These are phyloP conservation scores for Leishmania braziliensis DNA, from an alignment of 208 protist genomes.

Conservation along the genomic window DNA sequence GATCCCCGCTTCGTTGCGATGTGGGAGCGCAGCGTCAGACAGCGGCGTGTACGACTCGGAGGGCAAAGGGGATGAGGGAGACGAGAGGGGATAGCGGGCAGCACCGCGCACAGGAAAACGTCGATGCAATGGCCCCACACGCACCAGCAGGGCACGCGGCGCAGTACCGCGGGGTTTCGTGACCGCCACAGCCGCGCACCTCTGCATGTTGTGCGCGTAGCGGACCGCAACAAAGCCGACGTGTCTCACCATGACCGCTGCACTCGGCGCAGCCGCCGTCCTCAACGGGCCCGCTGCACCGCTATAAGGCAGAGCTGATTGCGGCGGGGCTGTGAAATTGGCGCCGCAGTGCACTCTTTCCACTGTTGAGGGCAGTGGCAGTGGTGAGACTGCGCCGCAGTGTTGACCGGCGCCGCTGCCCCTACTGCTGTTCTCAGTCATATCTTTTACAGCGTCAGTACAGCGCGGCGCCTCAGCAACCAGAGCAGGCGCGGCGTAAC, in stretches of 20 bases:
- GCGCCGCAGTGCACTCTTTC: not conserved
- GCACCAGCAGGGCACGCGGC: slow-evolving; percentile 15
- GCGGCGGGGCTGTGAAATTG: not conserved
- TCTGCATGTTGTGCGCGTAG: slow-evolving; percentile 55
- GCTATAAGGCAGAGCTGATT: not conserved
- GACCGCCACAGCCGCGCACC: not conserved
- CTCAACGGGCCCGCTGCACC: not conserved
- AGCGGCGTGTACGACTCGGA: not conserved
- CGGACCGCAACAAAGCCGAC: slow-evolving; percentile 45
- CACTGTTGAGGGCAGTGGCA: not conserved
- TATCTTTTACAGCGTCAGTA: not conserved
- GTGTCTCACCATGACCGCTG: slow-evolving; percentile 8
- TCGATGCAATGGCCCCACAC: slow-evolving; percentile 14
- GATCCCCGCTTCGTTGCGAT: not conserved
- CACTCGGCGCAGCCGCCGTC: not conserved
- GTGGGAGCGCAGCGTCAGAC: not conserved
- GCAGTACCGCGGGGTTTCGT: not conserved
- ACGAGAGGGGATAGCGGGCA: not conserved
- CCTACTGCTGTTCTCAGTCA: not conserved
- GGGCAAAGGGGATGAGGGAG: not conserved
- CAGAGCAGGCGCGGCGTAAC: slow-evolving; percentile 3
- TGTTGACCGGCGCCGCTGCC: no score
- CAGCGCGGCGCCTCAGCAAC: not conserved
- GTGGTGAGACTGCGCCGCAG: not conserved
- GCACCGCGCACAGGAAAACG: not conserved